phyloP scores from a whole-genome alignment of 768 basidiomycete species.

The Tulasnella sp. region DNA sequence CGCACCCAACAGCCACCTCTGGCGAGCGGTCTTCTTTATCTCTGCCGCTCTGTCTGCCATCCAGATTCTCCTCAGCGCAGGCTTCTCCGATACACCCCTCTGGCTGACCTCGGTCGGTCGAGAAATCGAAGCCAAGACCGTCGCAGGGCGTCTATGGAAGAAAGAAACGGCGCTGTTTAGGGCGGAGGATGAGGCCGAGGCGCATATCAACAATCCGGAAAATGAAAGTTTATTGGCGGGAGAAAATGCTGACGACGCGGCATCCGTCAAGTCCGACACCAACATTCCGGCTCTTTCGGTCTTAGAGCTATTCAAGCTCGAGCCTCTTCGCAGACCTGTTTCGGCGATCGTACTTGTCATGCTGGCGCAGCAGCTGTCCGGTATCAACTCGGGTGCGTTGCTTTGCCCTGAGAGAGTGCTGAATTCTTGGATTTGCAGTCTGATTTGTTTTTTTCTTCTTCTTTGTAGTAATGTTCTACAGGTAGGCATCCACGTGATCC shows the following conservation, averaged over 20 bases:
- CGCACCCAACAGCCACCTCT: conserved; percentile 41
- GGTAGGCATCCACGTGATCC: background rate
- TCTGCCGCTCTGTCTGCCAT: conserved; percentile 44
- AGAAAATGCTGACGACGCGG: background rate
- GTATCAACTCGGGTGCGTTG: conserved; percentile 25
- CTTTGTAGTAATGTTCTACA: conserved; percentile 15
- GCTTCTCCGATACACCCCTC: conserved; percentile 59
- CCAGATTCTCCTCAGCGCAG: conserved; percentile 44
- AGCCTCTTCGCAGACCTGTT: background rate
- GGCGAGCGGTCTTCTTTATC: conserved; percentile 59
- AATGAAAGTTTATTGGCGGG: background rate
- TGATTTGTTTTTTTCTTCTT: background rate
- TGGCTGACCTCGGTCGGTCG: conserved; percentile 47
- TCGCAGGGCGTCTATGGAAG: conserved; percentile 48
- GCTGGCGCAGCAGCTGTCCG: conserved; percentile 10
- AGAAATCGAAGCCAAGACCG: conserved; percentile 37
- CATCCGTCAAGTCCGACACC: conserved; percentile 21
- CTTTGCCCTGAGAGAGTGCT: background rate
- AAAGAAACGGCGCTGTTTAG: background rate
- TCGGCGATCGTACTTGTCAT: conserved; percentile 1
- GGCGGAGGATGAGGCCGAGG: too few species aligned
- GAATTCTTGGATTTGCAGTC: background rate
- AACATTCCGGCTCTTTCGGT: conserved; percentile 35
- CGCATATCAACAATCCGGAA: background rate
- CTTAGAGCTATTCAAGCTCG: conserved; percentile 35